Percentiles rank a stretch among this genome's conserved stretches.
Conservation (phyloP, 202 grass and related monocot genomes). For the Bolboschoenoplectus hybrid region DNA sequence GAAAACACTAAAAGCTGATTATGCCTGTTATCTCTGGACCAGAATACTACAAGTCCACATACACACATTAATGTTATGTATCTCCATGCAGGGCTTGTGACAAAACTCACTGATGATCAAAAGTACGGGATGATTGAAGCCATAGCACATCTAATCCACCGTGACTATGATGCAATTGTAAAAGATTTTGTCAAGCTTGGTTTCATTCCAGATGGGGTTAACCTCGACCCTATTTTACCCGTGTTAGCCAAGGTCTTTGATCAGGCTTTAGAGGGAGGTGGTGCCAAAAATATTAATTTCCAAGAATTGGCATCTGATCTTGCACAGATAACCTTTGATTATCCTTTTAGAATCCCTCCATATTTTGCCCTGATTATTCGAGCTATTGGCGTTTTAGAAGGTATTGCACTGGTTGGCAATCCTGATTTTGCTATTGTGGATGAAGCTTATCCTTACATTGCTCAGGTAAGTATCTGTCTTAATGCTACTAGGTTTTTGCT, state of each 20-base stretch:
- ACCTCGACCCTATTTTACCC: conserved; percentile 90
- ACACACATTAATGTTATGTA: background rate
- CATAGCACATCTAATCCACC: conserved; percentile 96
- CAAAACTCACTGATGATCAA: conserved; percentile 90
- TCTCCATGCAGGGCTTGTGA: conserved; percentile 83
- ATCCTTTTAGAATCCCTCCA: conserved; percentile 92
- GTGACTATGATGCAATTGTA: conserved; percentile 88
- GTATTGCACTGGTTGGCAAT: conserved; percentile 94
- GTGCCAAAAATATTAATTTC: conserved; percentile 98
- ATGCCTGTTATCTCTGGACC: conserved; percentile 12
- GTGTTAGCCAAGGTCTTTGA: conserved; percentile 98
- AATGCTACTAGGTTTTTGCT: background rate
- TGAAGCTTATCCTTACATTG: conserved; percentile 98
- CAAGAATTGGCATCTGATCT: conserved; percentile 96
- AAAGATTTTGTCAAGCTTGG: conserved; percentile 98
- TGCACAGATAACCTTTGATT: conserved; percentile 98
- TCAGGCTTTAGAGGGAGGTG: conserved; percentile 97
- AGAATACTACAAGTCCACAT: background rate
- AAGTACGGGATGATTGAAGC: conserved; percentile 99
- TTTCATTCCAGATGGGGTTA: conserved; percentile 95
- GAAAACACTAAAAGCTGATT: background rate
- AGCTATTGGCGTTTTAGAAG: conserved; percentile 97
- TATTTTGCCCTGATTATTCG: conserved; percentile 99
- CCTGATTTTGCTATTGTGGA: conserved; percentile 97
- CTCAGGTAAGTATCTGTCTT: conserved; percentile 54